Evolutionary conservation across 2,329 filamentous ascomycete genomes (phyloP), one percentile per base, ranked within the genome.

Genomic region (Aspergillus terreus): DNA sequence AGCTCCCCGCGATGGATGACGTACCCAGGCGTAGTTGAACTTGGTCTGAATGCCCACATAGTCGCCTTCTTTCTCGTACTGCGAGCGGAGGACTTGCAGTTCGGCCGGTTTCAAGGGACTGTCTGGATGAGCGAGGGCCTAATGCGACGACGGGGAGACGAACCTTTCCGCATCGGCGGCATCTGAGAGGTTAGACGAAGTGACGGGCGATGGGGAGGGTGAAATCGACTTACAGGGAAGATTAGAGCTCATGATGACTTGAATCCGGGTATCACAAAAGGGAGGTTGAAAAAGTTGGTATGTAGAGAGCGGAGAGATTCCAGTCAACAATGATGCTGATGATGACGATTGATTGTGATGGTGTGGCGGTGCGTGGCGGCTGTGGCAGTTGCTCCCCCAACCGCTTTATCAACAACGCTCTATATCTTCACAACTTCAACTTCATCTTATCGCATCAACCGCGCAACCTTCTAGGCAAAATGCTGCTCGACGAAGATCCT

Each of bases 1-100:
- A 15, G 35, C 14, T n/a, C 14, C 5, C 11, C 33, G 14, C 14
- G 7, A 38, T 11, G 15, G 11, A 7, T 15, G 33, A 62, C 78
- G 51, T 83, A 95, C 91, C 94, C 94, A 99, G 69, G 94, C 92
- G 73, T 92, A 97, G 84, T 99, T 99, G 83, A 99, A 99, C 71
- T 97, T 97, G 56, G 94, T 99, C 74, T 99, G 94, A 38, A 99
- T 83, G 54, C 92, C 92, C 55, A 96, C 92, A 78, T 95, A 95
- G 65, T 95, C 90, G 61, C 92, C 94, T 76, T 99, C 94, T 70
- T 96, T 96, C 70, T 97, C 92, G 71, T 94, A 99, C 72, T 99
- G 94, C 54, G 89, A 81, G 59, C 92, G 89, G 49, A 99, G 82
- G 57, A 97, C 94, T 71, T 92, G 86, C 54, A 99, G 86, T 75